A percentile compares a stretch with the other conserved stretches of the same genome.
Conservation (phyloP, 1,284 basidiomycete species). For the Irpex sp. region DNA sequence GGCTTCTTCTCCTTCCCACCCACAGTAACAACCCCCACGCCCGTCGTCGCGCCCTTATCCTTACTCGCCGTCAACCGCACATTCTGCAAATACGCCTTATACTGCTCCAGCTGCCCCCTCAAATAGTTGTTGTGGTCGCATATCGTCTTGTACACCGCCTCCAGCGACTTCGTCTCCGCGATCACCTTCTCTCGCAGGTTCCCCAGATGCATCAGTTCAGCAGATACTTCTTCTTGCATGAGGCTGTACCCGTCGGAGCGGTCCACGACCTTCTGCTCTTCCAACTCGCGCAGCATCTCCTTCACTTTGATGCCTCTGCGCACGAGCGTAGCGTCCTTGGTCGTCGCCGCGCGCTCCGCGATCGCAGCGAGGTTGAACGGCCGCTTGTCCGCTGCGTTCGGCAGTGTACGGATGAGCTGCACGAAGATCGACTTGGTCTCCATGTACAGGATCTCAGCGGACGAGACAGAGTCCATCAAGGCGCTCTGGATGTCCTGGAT, state of each 20-base stretch:
- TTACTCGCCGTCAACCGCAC: conserved; percentile 86
- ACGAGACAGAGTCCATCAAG: conserved; percentile 95
- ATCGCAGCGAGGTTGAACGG: conserved; percentile 89
- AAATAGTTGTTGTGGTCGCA: conserved; percentile 99
- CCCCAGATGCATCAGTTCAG: conserved; percentile 93
- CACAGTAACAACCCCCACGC: conserved; percentile 92
- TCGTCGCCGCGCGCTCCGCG: conserved; percentile 93
- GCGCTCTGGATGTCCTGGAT: conserved; percentile 96
- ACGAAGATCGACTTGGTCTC: conserved; percentile 99
- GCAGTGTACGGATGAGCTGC: conserved; percentile 93
- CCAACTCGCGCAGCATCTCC: conserved; percentile 95
- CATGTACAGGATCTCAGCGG: conserved; percentile 99
- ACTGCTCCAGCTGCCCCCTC: conserved; percentile 94
- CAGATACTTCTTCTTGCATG: conserved; percentile 95
- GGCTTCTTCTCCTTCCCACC: conserved; percentile 97
- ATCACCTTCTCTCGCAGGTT: conserved; percentile 96
- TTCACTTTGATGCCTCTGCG: conserved; percentile 98
- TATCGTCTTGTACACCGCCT: conserved; percentile 98
- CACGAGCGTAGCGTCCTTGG: conserved; percentile 93
- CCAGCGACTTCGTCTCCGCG: conserved; percentile 87
- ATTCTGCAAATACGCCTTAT: conserved; percentile 99
- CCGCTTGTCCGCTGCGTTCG: conserved; percentile 74
- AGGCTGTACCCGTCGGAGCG: conserved; percentile 80
- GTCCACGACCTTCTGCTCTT: conserved; percentile 87
- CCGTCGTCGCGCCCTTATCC: conserved; percentile 78